phyloP scores from a whole-genome alignment of 805 yeast species.

The Teunomyces kruisii region DNA sequence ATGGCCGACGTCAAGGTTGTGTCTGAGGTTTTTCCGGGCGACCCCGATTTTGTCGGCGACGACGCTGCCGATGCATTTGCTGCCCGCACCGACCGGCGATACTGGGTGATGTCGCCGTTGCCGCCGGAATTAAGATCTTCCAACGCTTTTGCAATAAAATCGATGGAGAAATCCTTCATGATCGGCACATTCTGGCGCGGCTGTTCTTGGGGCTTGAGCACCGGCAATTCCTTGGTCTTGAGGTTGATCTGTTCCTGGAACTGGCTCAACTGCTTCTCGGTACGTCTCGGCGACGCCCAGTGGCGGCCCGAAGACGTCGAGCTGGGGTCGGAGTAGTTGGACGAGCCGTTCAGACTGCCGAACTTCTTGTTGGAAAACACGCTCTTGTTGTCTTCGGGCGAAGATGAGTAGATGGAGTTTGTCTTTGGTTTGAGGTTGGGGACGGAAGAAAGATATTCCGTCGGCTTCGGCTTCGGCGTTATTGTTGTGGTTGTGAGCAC shows the following conservation, averaged over 20 bases:
- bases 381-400: constrained; percentile 18
- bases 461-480: no score
- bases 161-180: constrained; percentile 44
- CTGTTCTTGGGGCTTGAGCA: constrained; percentile 8
- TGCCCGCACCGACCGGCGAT: constrained; percentile 36
- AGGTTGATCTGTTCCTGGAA: constrained; percentile 40
- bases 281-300: constrained; percentile 46
- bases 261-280: constrained; percentile 30
- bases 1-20: no score
- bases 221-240: constrained; percentile 30
- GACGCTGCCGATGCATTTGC: constrained; percentile 10
- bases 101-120: constrained; percentile 42
- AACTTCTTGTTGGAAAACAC: constrained; percentile 15
- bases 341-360: constrained; percentile 11
- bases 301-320: constrained; percentile 27
- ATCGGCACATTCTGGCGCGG: constrained; percentile 29
- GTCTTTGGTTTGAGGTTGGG: constrained; percentile 6
- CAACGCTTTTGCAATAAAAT: constrained; percentile 45
- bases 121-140: constrained; percentile 47
- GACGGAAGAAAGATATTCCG: constrained; percentile 1
- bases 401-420: constrained; percentile 10
- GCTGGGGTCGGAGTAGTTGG: constrained; percentile 40
- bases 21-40: no score
- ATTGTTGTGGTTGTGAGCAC: background rate
- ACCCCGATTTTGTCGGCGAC: background rate